Evolutionary conservation across 495 filamentous ascomycete genomes (phyloP), one percentile per base, ranked within the genome.

Genomic region (Podospora pseudopauciseta): DNA sequence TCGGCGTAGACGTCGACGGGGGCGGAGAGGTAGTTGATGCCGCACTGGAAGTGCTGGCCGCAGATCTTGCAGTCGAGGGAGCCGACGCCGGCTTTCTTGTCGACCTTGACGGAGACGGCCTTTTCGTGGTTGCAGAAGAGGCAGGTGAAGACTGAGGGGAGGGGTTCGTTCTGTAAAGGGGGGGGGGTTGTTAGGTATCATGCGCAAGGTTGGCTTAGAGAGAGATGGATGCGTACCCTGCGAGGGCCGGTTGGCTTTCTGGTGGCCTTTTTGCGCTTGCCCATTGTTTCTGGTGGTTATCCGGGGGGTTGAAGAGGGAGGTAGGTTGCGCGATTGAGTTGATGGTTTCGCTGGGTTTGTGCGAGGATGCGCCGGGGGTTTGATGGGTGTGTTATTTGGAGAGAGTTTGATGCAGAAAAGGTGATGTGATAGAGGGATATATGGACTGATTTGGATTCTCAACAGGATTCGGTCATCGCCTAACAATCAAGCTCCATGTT

Each of bases 51-150:
- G 64, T 86, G 86, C 78, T 98, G 94, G 2, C 93, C 94, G 79
- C 95, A 99, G 34, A 94, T 86, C 74, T 95, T 97, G 82, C 95
- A 99, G 23, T 89, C 86, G 5, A 99, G 86, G 56, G 88, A 83
- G 5, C 93, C 95, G 27, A 97, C 82, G 32, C 92, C 92, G 5
- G 87, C 81, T 76, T 97, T 98, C 84, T 95, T 97, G 70, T 98
- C 92, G 54, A 99, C 81, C 75, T 93, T 92, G 71, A 96, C 91
- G 2, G 88, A 83, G 44, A 99, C 91, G 0, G 93, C 90, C 59
- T 91, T 92, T 74, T 98, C 96, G 79, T 98, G 93, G 77, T 97
- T 98, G 83, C 95, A 99, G 80, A 99, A 99, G 34, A 97, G 87
- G 75, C 95, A 99, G n/a, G 92, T 88, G 78, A 99, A 99, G 23